Percentiles rank a stretch among this genome's conserved stretches.
These are phyloP conservation scores for Yamadazyma philogaea DNA, from an alignment of 805 yeast genomes.

Conservation along the genomic window DNA sequence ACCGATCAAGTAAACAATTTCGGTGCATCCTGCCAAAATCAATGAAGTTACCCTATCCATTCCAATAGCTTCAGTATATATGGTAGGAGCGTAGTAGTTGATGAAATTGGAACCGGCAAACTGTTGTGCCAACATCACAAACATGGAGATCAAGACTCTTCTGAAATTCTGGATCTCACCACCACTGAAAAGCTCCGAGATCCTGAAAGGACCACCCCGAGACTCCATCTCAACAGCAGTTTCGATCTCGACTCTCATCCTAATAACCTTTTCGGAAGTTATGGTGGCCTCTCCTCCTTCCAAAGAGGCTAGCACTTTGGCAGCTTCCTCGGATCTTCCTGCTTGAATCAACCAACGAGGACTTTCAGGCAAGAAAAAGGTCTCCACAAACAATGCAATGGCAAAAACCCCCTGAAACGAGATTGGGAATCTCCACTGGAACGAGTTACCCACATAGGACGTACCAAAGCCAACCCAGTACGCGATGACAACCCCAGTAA, in stretches of 20 bases:
- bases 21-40: constrained; percentile 39
- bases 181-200: constrained; percentile 28
- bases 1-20: constrained; percentile 37
- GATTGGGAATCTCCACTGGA: constrained; percentile 70
- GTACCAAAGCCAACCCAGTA: constrained; percentile 72
- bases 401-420: constrained; percentile 65
- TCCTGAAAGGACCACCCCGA: constrained; percentile 19
- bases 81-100: constrained; percentile 39
- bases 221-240: constrained; percentile 20
- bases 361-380: not conserved
- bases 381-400: constrained; percentile 14
- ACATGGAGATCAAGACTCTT: constrained; percentile 38
- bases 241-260: constrained; percentile 21
- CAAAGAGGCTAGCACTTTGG: constrained; percentile 14
- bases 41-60: constrained; percentile 37
- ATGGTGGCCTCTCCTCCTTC: constrained; percentile 19
- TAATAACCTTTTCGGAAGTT: constrained; percentile 16
- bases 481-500: constrained; percentile 65
- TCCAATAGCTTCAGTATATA: constrained; percentile 26
- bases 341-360: not conserved
- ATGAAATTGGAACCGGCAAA: constrained; percentile 46
- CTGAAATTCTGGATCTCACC: constrained; percentile 45
- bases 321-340: not conserved
- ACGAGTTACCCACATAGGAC: constrained; percentile 32
- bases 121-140: constrained; percentile 45